phyloP scores from a whole-genome alignment of 2,329 filamentous ascomycete genomes.

The Exserohilum turcica region DNA sequence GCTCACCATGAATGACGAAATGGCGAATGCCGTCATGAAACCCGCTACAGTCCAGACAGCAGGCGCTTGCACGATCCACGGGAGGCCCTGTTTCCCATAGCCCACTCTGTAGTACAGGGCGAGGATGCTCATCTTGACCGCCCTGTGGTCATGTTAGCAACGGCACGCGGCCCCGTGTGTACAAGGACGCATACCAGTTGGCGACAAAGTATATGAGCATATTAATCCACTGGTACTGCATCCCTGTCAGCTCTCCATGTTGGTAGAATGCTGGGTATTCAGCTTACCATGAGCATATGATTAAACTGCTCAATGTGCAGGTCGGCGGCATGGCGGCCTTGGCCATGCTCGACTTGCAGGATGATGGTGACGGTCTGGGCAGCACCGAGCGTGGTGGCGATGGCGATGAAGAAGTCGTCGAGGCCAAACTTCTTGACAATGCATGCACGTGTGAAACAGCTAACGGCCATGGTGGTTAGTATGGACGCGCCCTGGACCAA shows the following conservation, averaged over 20 bases:
- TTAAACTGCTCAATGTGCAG: conserved; percentile 25
- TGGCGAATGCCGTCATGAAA: conserved; percentile 26
- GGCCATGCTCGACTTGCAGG: conserved; percentile 34
- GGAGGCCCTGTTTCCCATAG: conserved; percentile 28
- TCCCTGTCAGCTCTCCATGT: background rate
- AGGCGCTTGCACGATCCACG: conserved; percentile 28
- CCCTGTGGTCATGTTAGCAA: conserved; percentile 17
- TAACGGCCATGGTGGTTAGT: conserved; percentile 10
- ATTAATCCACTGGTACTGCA: conserved; percentile 36
- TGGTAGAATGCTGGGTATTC: too few species aligned
- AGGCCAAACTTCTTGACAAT: conserved; percentile 35
- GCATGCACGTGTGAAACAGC: conserved; percentile 32
- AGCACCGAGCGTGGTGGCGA: conserved; percentile 31
- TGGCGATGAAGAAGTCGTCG: conserved; percentile 34
- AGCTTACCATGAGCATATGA: conserved; percentile 29
- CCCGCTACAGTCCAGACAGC: conserved; percentile 29
- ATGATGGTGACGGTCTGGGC: conserved; percentile 34
- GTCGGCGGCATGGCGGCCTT: conserved; percentile 26
- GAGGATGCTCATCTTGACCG: conserved; percentile 40
- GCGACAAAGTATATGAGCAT: conserved; percentile 35
- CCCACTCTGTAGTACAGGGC: conserved; percentile 37
- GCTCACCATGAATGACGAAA: conserved; percentile 31
- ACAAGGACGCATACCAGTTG: conserved; percentile 27
- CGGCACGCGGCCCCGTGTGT: background rate
- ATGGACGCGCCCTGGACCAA: background rate